phyloP scores from a whole-genome alignment of 768 basidiomycete species.

The Tylopilus sp. region DNA sequence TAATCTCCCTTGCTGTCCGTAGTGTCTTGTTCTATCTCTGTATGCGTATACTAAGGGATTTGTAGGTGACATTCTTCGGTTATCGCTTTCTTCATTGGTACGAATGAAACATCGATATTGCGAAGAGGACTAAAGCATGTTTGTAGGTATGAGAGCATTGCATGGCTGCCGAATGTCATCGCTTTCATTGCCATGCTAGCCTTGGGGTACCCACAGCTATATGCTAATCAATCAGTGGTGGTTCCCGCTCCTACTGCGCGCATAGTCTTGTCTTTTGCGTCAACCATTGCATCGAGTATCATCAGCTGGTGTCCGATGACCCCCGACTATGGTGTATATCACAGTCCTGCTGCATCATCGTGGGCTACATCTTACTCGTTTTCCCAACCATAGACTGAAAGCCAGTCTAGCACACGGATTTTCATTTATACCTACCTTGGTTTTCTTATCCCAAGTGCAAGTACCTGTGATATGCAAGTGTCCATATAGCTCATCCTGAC shows the following conservation, averaged over 20 bases:
- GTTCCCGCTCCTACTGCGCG: conserved; percentile 33
- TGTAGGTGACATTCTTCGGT: conserved; percentile 60
- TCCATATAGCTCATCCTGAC: neutral
- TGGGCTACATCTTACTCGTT: conserved; percentile 24
- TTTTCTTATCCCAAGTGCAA: conserved; percentile 39
- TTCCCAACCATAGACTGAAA: neutral
- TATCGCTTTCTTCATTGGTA: conserved; percentile 59
- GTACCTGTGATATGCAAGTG: conserved; percentile 12
- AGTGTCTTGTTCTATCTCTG: neutral
- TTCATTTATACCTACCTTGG: conserved; percentile 47
- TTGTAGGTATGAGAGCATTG: conserved; percentile 65
- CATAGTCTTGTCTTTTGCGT: conserved; percentile 41
- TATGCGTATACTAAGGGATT: neutral
- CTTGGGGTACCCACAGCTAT: conserved; percentile 65
- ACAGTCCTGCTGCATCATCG: conserved; percentile 56
- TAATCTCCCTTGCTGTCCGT: conserved; percentile 31
- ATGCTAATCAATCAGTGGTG: conserved; percentile 35
- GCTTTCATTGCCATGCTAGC: conserved; percentile 66
- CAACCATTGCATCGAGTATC: conserved; percentile 42
- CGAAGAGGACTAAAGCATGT: neutral
- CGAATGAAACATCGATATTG: conserved; percentile 1
- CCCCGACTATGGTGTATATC: conserved; percentile 49
- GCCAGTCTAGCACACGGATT: conserved; percentile 31
- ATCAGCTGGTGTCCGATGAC: conserved; percentile 43
- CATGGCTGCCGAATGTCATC: conserved; percentile 76